Percentiles rank a stretch among this genome's conserved stretches.
phyloP scores from a whole-genome alignment of 345 rosid species.

The Acer yangbiense region DNA sequence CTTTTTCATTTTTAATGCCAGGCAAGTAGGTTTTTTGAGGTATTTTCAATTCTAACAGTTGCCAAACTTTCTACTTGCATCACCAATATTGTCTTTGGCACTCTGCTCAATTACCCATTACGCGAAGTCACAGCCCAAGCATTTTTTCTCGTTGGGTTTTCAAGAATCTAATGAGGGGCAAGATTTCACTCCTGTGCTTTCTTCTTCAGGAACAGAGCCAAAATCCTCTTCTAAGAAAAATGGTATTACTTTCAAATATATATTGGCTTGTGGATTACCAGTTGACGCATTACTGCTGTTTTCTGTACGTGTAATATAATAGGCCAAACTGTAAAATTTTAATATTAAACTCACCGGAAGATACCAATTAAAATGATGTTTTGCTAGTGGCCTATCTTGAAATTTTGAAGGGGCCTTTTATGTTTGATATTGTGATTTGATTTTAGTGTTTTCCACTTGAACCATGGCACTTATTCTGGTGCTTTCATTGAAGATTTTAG shows the following conservation, averaged over 20 bases:
- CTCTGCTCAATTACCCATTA: slow-evolving; percentile 64
- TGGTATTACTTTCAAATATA: slow-evolving; percentile 29
- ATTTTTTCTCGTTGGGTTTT: slow-evolving; percentile 67
- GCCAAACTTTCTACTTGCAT: slow-evolving; percentile 95
- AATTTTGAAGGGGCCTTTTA: not conserved
- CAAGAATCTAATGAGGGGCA: slow-evolving; percentile 51
- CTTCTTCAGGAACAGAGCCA: slow-evolving; percentile 27
- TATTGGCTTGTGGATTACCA: slow-evolving; percentile 13
- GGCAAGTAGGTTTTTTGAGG: slow-evolving; percentile 92
- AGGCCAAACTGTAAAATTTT: not conserved
- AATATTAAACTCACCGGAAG: not conserved
- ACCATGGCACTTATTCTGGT: not conserved
- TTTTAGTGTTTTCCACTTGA: not conserved
- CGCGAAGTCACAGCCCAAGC: slow-evolving; percentile 49
- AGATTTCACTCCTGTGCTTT: slow-evolving; percentile 33
- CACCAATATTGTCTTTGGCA: slow-evolving; percentile 77
- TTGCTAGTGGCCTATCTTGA: not conserved
- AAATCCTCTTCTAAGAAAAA: slow-evolving; percentile 23
- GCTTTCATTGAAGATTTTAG: not conserved
- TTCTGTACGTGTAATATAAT: too few relatives aligned
- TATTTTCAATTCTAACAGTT: slow-evolving; percentile 83
- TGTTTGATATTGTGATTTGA: not conserved
- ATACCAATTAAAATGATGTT: too few relatives aligned
- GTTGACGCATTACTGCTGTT: not conserved
- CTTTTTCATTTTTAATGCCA: slow-evolving; percentile 25